These are phyloP conservation scores for Cladosporium velox DNA, from an alignment of 2,329 filamentous ascomycete genomes.

Conservation along the genomic window DNA sequence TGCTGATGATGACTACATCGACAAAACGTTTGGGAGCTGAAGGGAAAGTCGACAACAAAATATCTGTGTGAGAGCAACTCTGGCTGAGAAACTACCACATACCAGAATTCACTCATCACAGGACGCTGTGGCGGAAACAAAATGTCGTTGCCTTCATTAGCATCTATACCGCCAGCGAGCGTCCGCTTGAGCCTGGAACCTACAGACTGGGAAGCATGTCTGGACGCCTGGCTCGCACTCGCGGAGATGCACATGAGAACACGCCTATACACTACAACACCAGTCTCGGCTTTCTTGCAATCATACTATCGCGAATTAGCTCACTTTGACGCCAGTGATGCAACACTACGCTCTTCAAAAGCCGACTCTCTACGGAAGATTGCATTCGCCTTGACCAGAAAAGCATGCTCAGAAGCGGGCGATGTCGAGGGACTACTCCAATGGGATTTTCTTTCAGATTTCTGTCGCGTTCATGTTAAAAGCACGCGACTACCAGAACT, in stretches of 20 bases:
- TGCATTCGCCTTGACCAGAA: slow-evolving; percentile 61
- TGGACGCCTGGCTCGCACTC: slow-evolving; percentile 75
- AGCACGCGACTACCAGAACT: slow-evolving; percentile 57
- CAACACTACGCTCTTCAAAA: slow-evolving; percentile 39
- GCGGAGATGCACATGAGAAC: slow-evolving; percentile 43
- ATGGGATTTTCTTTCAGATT: slow-evolving; percentile 69
- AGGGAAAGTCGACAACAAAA: not conserved
- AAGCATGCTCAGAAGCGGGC: slow-evolving; percentile 34
- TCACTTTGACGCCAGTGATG: slow-evolving; percentile 25
- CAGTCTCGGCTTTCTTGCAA: slow-evolving; percentile 63
- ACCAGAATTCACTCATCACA: not conserved
- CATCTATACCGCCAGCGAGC: slow-evolving; percentile 70
- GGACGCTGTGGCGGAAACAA: not conserved
- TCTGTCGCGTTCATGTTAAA: slow-evolving; percentile 67
- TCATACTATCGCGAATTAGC: slow-evolving; percentile 64
- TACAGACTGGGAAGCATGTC: slow-evolving; percentile 74
- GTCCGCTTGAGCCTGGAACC: slow-evolving; percentile 67
- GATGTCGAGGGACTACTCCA: slow-evolving; percentile 52
- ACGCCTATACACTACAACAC: slow-evolving; percentile 30
- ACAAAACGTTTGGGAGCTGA: slow-evolving; percentile 12
- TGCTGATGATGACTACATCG: slow-evolving; percentile 12
- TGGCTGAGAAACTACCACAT: not conserved
- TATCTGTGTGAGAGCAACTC: not conserved
- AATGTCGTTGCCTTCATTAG: slow-evolving; percentile 68
- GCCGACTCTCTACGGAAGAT: slow-evolving; percentile 59